Conservation (phyloP, 306 rosid genomes). For the Clitoria ternatea region DNA sequence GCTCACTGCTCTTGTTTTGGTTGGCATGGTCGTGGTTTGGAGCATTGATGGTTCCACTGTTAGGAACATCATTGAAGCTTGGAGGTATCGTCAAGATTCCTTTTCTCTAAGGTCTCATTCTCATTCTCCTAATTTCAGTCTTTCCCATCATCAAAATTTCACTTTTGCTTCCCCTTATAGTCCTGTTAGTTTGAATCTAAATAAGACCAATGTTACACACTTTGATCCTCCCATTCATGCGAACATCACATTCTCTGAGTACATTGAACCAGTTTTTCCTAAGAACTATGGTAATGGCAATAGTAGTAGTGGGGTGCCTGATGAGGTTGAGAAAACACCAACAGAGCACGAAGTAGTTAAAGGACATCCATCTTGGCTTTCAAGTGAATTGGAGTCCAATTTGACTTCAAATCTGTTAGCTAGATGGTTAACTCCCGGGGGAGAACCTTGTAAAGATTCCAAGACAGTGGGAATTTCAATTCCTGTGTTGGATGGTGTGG, state of each 20-base stretch:
- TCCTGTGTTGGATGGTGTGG: slow-evolving; percentile 52
- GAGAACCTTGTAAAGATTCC: slow-evolving; percentile 68
- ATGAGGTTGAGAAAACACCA: slow-evolving; percentile 12
- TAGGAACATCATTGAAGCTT: slow-evolving; percentile 42
- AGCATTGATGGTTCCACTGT: slow-evolving; percentile 57
- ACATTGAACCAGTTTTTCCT: slow-evolving; percentile 23
- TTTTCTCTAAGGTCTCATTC: slow-evolving; percentile 34
- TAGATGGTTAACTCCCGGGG: slow-evolving; percentile 65
- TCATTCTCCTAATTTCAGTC: slow-evolving; percentile 33
- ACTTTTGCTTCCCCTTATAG: neutral
- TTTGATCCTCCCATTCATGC: slow-evolving; percentile 15
- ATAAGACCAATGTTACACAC: slow-evolving; percentile 33
- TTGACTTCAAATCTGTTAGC: slow-evolving; percentile 62
- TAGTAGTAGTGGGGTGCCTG: slow-evolving; percentile 5
- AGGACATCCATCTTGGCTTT: slow-evolving; percentile 46
- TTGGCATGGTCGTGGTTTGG: slow-evolving; percentile 64
- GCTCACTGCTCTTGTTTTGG: slow-evolving; percentile 47
- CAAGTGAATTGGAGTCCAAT: slow-evolving; percentile 54
- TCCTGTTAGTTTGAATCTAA: slow-evolving; percentile 26
- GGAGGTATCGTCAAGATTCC: slow-evolving; percentile 49
- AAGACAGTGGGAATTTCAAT: slow-evolving; percentile 51
- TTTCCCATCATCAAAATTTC: slow-evolving; percentile 30
- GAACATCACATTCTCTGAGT: slow-evolving; percentile 18
- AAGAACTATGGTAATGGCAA: slow-evolving; percentile 17
- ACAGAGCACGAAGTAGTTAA: slow-evolving; percentile 18